Evolutionary conservation across 176 grass and related monocot genomes (phyloP), one percentile per base, ranked within the genome.

Genomic region (Elymus sibiricus): DNA sequence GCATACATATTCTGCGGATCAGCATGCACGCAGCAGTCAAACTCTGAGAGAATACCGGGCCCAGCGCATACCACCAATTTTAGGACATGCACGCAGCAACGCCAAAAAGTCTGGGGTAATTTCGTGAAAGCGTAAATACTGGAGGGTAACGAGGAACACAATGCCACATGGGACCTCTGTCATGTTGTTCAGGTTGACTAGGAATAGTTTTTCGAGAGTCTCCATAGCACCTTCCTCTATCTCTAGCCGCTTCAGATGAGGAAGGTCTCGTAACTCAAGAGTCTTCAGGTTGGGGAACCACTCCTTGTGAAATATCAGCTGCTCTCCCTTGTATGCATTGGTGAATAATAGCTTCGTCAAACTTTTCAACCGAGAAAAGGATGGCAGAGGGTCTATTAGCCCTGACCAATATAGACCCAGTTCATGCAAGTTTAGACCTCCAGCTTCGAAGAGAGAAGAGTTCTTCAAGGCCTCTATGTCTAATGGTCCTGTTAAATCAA

Each of bases 201-300:
- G 32, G 0, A 0, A 0, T 59, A 86, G 47, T 11, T 6, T 9
- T 53, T 90, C 37, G 1, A 85, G n/a, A 76, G 21, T 76, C 6
- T 2, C 0, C 76, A 90, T 69, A 21, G 87, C 70, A 31, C 21
- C 56, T n/a, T 65, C 6, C 66, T 89, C 51, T 64, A 90, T 85
- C 39, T 77, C 28, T 0, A 89, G 39, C 24, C 14, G 15, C 27
- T 59, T 21, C 1, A 85, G 53, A 17, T 29, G 9, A 6, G 21
- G 21, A 29, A 89, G 11, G 56, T 85, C 3, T 26, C 4, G 1
- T 51, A 85, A 66, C 0, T 0, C 0, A 9, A 89, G 34, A 21
- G 0, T 0, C 12, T 80, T 82, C 64, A 89, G 27, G 19, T 43
- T 85, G 16, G 82, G 87, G 4, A 89, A 89, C 75, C 87, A 89